Percentiles rank a stretch among this genome's conserved stretches.
These are phyloP conservation scores for Geranium rotundifolium DNA, from an alignment of 345 rosid genomes.

Conservation along the genomic window DNA sequence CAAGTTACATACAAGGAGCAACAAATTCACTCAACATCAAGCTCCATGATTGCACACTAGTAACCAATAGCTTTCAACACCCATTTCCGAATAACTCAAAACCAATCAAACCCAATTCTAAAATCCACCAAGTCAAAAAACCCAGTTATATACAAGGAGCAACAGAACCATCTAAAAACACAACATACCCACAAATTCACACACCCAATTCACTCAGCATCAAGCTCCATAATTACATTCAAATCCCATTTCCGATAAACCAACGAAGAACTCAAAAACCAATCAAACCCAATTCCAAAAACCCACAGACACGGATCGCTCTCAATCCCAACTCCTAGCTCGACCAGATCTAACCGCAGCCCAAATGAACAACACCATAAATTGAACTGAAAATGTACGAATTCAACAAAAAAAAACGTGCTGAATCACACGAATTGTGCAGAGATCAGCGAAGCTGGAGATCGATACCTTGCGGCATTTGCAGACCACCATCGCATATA, in stretches of 20 bases:
- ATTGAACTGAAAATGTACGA: neutral
- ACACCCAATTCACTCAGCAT: no score
- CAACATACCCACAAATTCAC: no score
- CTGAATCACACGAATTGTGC: neutral
- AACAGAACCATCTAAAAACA: no score
- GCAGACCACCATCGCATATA: slow-evolving; percentile 73
- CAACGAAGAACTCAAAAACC: neutral
- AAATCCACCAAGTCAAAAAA: neutral
- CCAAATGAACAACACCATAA: neutral
- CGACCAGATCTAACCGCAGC: slow-evolving; percentile 8
- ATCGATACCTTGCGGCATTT: slow-evolving; percentile 73
- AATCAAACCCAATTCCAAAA: neutral
- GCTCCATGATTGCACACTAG: neutral
- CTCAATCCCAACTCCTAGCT: neutral
- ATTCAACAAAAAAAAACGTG: neutral
- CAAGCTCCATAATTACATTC: no score
- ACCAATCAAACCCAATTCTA: no score
- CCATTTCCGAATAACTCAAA: no score
- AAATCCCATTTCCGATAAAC: no score
- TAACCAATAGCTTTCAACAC: no score
- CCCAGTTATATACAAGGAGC: neutral
- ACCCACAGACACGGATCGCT: slow-evolving; percentile 1
- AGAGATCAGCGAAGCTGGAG: neutral
- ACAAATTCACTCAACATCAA: neutral
- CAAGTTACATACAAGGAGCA: neutral